A percentile compares a stretch with the other conserved stretches of the same genome.
phyloP scores from a whole-genome alignment of 1,284 basidiomycete species.

The Caloboletus inedulis region DNA sequence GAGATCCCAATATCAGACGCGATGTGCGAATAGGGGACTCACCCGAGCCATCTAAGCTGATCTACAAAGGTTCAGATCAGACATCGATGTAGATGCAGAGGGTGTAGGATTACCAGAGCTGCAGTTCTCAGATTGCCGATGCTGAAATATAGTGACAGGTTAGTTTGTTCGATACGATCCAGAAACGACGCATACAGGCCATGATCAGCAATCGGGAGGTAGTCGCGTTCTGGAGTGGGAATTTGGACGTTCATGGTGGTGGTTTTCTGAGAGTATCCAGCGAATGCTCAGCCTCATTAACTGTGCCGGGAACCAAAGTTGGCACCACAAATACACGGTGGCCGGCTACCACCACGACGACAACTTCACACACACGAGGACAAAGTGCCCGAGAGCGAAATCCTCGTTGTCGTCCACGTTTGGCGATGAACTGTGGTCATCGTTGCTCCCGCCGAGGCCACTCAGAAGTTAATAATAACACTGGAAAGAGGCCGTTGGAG shows the following conservation, averaged over 20 bases:
- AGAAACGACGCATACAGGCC: constrained; percentile 52
- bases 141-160: constrained; percentile 35
- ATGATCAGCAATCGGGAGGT: constrained; percentile 68
- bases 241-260: constrained; percentile 37
- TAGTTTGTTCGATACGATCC: constrained; percentile 1
- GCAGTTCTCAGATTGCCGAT: constrained; percentile 81
- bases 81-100: constrained; percentile 1
- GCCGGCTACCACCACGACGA: neutral
- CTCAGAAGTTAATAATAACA: neutral
- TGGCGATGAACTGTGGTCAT: neutral
- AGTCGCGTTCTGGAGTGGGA: constrained; percentile 43
- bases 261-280: neutral
- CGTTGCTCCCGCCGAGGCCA: neutral
- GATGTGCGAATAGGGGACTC: constrained; percentile 25
- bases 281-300: neutral
- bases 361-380: neutral
- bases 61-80: constrained; percentile 33
- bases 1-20: neutral
- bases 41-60: constrained; percentile 81
- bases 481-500: neutral
- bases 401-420: neutral
- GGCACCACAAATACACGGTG: constrained; percentile 5
- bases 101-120: constrained; percentile 50
- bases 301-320: constrained; percentile 8
- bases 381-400: neutral